phyloP scores from a whole-genome alignment of 352 stramenopile species.

The Pythium utonaiense region DNA sequence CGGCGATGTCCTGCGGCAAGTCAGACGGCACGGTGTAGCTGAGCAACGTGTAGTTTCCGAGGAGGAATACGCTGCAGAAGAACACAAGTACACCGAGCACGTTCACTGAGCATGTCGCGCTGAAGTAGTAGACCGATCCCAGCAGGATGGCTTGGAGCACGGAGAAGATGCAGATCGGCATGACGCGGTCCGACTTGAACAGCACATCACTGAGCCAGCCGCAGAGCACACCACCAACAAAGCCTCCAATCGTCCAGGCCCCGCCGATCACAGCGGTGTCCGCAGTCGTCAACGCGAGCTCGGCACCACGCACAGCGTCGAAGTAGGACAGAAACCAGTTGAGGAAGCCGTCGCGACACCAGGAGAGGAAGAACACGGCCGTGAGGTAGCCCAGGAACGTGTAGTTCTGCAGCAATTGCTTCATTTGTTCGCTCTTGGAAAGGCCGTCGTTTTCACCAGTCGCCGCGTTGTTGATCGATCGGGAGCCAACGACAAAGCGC shows the following conservation, averaged over 20 bases:
- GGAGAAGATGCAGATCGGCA: conserved; percentile 74
- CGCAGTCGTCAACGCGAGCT: conserved; percentile 33
- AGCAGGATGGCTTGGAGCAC: conserved; percentile 54
- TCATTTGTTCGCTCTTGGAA: conserved; percentile 48
- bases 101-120: conserved; percentile 41
- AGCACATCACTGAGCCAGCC: conserved; percentile 69
- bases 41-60: conserved; percentile 74
- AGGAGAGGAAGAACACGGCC: conserved; percentile 70
- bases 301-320: conserved; percentile 42
- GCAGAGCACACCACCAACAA: conserved; percentile 65
- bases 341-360: conserved; percentile 62
- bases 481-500: conserved; percentile 17
- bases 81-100: conserved; percentile 59
- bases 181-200: conserved; percentile 62
- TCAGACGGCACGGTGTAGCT: conserved; percentile 75
- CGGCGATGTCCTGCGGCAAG: conserved; percentile 65
- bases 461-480: conserved; percentile 9
- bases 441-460: conserved; percentile 9
- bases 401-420: conserved; percentile 46
- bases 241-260: conserved; percentile 72
- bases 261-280: conserved; percentile 66
- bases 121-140: conserved; percentile 53
- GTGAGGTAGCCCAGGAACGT: conserved; percentile 67
- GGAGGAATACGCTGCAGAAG: conserved; percentile 59
- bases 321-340: conserved; percentile 83